Base-by-base conservation (phyloP, 768 basidiomycete species). In the Collybiopsis confluens region DNA sequence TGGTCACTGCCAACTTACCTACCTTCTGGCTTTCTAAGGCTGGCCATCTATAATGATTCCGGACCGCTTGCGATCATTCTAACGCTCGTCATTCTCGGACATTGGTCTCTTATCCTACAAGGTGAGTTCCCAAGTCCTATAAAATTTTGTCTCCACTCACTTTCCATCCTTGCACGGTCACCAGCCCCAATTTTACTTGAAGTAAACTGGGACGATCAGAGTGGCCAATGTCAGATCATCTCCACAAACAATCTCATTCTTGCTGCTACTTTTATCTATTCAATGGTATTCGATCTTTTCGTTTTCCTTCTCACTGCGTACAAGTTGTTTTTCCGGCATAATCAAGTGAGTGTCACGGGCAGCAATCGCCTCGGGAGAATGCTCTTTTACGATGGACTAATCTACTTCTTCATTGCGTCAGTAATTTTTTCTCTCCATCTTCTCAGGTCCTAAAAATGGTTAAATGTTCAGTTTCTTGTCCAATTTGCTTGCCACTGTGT, bases 381-480 rank as follows among this genome's bases (percentile, higher is more conserved):
- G 48, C 80, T 89, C 55, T 88, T 89, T 65, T 72, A 72, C n/a
- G 86, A 88, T 61, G 86, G 86, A 21, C 63, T 88, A 45, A 83
- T 87, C 45, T 88, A 83, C 70, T 88, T 88, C 63, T 64, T 78
- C 59, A 80, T 88, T 52, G 86, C 86, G 83, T 87, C 64, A 69
- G 85, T 60, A 20, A 7, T 28, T 52, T 30, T 23, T 52, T 28
- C 18, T 65, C 27, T 35, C 40, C 41, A 37, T 15, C 56, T 36
- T 33, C 56, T 44, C 24, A 6, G n/a, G 38, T 24, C 9, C 44
- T 44, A 27, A 26, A 18, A 4, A 11, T 6, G 33, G 30, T 24
- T 9, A n/a, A n/a, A 45, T 2, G n/a, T 3, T 28, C 46, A 87
- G 85, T 28, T 88, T 88, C 70, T 61, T 86, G 62, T 75, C 83